Evolutionary conservation across 805 yeast species (phyloP), one percentile per base, ranked within the genome.

Genomic region (Saccharomyces kudriavzevii): DNA sequence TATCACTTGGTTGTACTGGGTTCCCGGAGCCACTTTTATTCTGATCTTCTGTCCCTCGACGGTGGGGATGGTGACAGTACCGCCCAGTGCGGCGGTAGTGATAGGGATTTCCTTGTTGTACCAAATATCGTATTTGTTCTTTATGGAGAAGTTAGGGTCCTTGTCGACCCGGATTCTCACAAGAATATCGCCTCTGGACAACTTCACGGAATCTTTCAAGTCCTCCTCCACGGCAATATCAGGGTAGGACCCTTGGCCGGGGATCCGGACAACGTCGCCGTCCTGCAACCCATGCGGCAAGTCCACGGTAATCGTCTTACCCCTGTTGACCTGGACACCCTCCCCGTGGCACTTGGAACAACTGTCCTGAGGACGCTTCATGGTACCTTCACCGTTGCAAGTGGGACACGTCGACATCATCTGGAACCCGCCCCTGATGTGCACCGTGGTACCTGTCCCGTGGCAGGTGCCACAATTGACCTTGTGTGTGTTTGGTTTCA

Each of bases 41-140:
- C 89, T 86, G 50, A 95, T 74, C 35, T 78, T 78, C 45, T 79
- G 79, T 4, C 95, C 97, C 58, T 83, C 89, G 27, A 94, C 79
- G 0, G 99, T 92, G 31, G 98, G 98, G n/a, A 94, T 81, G 49
- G 85, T 82, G 24, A 94, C 79, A 47, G 81, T 83, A 40, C 99
- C 99, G 56, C 99, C 99, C 47, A 94, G 75, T 0, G 97, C 90
- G 1, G 99, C 99, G 0, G 99, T 94, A 1, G 99, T 94, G 83
- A 89, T 87, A 49, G 94, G 87, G 51, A 94, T 83, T 47, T 82
- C 81, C 48, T 84, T 81, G 27, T 77, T 75, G 63, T 82, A 79
- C 54, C 86, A 68, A 54, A 94, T 77, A 62, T 88, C 85, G 51
- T 62, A 62, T 59, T 81, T 79, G 35, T 86, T 84, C 31, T 75